A percentile compares a stretch with the other conserved stretches of the same genome.
phyloP scores from a whole-genome alignment of 192 early-diverging fungal genomes.

The Linnemannia exigua region DNA sequence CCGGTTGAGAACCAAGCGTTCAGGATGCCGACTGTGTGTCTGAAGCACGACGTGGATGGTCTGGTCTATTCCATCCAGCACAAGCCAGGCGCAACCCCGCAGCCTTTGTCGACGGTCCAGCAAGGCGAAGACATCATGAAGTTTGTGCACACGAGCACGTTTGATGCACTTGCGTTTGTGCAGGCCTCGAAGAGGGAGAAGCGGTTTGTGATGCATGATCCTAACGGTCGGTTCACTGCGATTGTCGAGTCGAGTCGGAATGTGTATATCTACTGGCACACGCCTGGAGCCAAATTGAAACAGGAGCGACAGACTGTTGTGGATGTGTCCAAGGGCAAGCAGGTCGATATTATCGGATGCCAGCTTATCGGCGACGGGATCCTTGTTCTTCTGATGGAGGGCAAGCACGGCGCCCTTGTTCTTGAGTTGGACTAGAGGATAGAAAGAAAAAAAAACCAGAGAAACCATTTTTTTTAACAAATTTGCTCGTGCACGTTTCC shows the following conservation, averaged over 20 bases:
- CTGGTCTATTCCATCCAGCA: slow-evolving; percentile 69
- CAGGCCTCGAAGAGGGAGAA: slow-evolving; percentile 83
- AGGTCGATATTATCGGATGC: slow-evolving; percentile 62
- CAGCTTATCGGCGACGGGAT: slow-evolving; percentile 59
- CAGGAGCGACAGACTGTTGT: slow-evolving; percentile 60
- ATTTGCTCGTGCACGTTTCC: slow-evolving; percentile 12
- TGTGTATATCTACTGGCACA: slow-evolving; percentile 64
- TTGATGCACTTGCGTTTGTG: slow-evolving; percentile 79
- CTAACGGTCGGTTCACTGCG: slow-evolving; percentile 53
- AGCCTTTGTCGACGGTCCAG: slow-evolving; percentile 24
- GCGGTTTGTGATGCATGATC: slow-evolving; percentile 73
- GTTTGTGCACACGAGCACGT: slow-evolving; percentile 68
- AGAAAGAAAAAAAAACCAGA: background rate
- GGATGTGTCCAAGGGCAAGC: slow-evolving; percentile 60
- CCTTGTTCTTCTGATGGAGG: slow-evolving; percentile 60
- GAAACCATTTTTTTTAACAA: background rate
- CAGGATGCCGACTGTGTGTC: slow-evolving; percentile 66
- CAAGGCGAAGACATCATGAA: slow-evolving; percentile 29
- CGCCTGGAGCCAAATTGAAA: slow-evolving; percentile 33
- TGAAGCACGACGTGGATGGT: slow-evolving; percentile 80
- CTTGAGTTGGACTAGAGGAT: slow-evolving; percentile 20
- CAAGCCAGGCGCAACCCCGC: background rate
- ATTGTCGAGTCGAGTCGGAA: slow-evolving; percentile 68
- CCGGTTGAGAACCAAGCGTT: slow-evolving; percentile 49
- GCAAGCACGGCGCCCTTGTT: slow-evolving; percentile 41